phyloP scores from a whole-genome alignment of 768 basidiomycete genomes.

The Boletus edulis region DNA sequence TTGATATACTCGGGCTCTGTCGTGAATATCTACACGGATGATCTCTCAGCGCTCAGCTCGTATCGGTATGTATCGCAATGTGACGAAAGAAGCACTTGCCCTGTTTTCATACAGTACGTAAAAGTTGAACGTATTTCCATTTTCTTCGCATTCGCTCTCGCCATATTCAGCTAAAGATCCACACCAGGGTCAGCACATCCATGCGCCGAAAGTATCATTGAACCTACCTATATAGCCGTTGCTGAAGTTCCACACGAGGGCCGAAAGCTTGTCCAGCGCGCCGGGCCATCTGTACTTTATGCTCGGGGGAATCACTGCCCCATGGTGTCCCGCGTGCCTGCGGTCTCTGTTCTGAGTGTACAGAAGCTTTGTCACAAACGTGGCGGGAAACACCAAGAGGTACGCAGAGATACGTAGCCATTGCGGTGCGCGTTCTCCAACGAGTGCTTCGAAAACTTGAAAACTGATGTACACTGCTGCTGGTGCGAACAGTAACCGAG shows the following conservation, averaged over 20 bases:
- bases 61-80: background rate
- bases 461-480: conserved; percentile 12
- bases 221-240: conserved; percentile 49
- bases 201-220: background rate
- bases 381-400: conserved; percentile 24
- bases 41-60: background rate
- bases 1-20: conserved; percentile 40
- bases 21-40: conserved; percentile 32
- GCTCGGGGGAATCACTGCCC: conserved; percentile 45
- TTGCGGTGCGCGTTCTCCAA: background rate
- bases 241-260: conserved; percentile 37
- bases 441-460: conserved; percentile 8
- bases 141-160: conserved; percentile 7
- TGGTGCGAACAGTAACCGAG: conserved; percentile 22
- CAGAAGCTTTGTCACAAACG: conserved; percentile 21
- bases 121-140: conserved; percentile 25
- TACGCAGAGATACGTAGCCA: conserved; percentile 18
- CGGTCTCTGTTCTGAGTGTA: conserved; percentile 46
- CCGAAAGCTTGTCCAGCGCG: conserved; percentile 45
- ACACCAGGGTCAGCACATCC: background rate
- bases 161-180: conserved; percentile 11
- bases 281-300: conserved; percentile 40
- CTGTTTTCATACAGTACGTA: conserved; percentile 27
- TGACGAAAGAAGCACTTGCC: conserved; percentile 8
- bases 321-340: conserved; percentile 41